Evolutionary conservation across 139 green algal species (phyloP).

Genomic region (Asterochloris sp.): DNA sequence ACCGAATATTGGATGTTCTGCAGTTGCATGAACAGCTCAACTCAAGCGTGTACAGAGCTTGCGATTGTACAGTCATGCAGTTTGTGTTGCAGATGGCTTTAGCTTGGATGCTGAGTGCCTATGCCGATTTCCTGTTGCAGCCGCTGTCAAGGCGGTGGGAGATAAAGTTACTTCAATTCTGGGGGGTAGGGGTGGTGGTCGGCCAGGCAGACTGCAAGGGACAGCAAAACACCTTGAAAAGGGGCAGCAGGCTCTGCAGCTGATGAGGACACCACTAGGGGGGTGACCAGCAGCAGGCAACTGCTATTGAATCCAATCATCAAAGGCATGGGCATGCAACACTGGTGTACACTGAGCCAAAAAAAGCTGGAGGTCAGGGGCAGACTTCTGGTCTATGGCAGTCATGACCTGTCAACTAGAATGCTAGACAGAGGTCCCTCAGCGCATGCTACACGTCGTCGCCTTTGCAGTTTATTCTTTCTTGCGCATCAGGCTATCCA

Average conservation of each 20-base stretch:
- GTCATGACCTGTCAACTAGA: no score
- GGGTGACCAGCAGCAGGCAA: background rate
- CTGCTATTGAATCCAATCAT: no score
- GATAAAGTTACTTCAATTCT: background rate
- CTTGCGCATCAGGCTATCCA: conserved; percentile 5
- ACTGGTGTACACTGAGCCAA: no score
- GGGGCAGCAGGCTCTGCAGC: background rate
- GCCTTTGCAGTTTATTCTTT: background rate
- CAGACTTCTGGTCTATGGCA: no score
- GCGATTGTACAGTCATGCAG: background rate
- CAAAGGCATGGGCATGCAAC: no score
- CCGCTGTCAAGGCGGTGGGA: background rate
- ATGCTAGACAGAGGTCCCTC: no score
- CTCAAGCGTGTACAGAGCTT: no score
- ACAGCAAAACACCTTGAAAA: background rate
- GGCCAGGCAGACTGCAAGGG: conserved; percentile 17
- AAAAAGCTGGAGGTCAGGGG: no score
- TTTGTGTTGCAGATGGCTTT: background rate
- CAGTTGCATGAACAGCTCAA: background rate
- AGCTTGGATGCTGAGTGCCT: no score
- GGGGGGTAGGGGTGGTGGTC: conserved; percentile 11
- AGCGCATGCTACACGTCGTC: no score
- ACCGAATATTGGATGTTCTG: background rate
- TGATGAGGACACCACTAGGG: background rate
- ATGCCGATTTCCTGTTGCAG: no score